A percentile compares a stretch with the other conserved stretches of the same genome.
Conservation (phyloP, 1,139 yeast genomes). For the Schwanniomyces etchellsii region DNA sequence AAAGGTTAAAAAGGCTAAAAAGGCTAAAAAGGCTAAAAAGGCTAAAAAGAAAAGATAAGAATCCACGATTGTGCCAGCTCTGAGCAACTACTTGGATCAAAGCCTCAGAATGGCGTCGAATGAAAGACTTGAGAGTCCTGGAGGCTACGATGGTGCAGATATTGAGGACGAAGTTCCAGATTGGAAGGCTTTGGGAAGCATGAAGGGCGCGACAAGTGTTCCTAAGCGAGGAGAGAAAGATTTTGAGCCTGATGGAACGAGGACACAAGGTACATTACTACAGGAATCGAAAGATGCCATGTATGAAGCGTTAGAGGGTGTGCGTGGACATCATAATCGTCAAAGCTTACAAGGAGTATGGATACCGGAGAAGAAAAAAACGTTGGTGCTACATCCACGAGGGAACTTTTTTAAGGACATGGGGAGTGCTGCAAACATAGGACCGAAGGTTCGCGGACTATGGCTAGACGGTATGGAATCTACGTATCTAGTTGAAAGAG, state of each 20-base stretch:
- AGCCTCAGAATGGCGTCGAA: background rate
- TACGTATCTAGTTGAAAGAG: slow-evolving; percentile 77
- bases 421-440: slow-evolving; percentile 46
- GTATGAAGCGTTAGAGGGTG: slow-evolving; percentile 60
- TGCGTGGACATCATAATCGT: slow-evolving; percentile 55
- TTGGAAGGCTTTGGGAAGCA: slow-evolving; percentile 47
- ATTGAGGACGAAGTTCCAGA: slow-evolving; percentile 66
- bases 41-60: too few relatives aligned
- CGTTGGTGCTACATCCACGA: slow-evolving; percentile 51
- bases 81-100: too few relatives aligned
- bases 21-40: too few relatives aligned
- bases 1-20: too few relatives aligned
- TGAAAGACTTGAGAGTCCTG: background rate
- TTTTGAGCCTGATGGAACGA: slow-evolving; percentile 78
- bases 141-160: slow-evolving; percentile 15
- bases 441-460: slow-evolving; percentile 21
- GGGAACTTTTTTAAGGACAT: slow-evolving; percentile 74
- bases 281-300: slow-evolving; percentile 59
- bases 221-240: slow-evolving; percentile 82
- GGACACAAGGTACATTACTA: slow-evolving; percentile 48
- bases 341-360: slow-evolving; percentile 44
- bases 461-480: slow-evolving; percentile 64
- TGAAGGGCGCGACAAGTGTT: slow-evolving; percentile 14
- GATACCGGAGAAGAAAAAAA: slow-evolving; percentile 32
- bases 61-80: too few relatives aligned